Percentiles rank a stretch among this genome's conserved stretches.
Evolutionary conservation across 768 basidiomycete genomes (phyloP).

Genomic region (Boletus vermiculosoides): DNA sequence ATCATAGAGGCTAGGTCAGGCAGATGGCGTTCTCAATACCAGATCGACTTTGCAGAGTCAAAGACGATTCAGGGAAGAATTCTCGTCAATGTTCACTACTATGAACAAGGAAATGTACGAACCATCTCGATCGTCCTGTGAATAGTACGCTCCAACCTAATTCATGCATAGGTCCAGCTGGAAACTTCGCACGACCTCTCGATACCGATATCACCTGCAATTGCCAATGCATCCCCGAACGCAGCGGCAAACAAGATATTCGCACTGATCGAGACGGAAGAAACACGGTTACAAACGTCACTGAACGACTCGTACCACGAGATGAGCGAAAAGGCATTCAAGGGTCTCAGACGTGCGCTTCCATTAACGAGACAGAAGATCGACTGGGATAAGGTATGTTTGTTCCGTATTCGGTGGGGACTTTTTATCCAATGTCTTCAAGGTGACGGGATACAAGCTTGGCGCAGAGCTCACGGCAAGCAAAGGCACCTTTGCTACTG

Average conservation of each 20-base stretch:
- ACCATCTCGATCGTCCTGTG: neutral
- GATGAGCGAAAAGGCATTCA: constrained; percentile 93
- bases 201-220: constrained; percentile 59
- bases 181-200: constrained; percentile 68
- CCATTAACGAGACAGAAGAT: constrained; percentile 92
- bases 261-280: constrained; percentile 78
- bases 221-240: constrained; percentile 49
- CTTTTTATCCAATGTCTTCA: neutral
- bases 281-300: constrained; percentile 73
- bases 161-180: constrained; percentile 74
- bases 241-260: constrained; percentile 69
- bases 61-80: constrained; percentile 70
- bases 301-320: constrained; percentile 82
- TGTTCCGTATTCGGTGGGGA: neutral
- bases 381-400: constrained; percentile 88
- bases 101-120: constrained; percentile 92
- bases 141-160: neutral
- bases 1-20: constrained; percentile 67
- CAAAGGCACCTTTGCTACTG: constrained; percentile 49
- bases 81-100: constrained; percentile 89
- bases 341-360: constrained; percentile 82
- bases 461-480: constrained; percentile 73
- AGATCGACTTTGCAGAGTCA: constrained; percentile 57
- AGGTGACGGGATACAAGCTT: constrained; percentile 66
- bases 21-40: constrained; percentile 89